Conservation (phyloP, 1,284 basidiomycete species). For the Ustilago vetiveriae region DNA sequence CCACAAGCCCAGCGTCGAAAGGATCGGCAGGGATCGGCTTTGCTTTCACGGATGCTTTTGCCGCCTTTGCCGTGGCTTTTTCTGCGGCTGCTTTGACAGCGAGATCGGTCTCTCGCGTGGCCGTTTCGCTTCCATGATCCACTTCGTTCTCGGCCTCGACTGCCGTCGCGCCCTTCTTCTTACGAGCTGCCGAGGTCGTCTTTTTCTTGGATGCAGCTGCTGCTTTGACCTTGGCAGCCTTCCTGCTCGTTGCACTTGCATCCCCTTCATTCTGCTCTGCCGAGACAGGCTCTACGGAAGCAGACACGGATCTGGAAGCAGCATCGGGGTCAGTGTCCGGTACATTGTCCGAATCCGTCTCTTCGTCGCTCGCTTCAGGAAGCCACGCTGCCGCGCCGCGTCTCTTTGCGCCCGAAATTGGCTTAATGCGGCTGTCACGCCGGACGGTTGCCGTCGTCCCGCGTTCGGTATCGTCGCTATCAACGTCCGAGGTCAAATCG, state of each 20-base stretch:
- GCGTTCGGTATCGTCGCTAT: conserved; percentile 9
- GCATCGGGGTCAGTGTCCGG: conserved; percentile 9
- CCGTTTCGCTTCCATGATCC: conserved; percentile 20
- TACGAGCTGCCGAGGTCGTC: conserved; percentile 10
- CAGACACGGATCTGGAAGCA: conserved; percentile 22
- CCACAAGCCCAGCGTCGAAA: conserved; percentile 73
- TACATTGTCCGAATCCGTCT: conserved; percentile 22
- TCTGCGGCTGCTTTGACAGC: conserved; percentile 3
- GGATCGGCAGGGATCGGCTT: conserved; percentile 70
- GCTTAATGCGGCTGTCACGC: not conserved
- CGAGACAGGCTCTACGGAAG: conserved; percentile 21
- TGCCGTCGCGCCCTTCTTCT: conserved; percentile 1
- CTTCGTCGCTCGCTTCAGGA: conserved; percentile 19
- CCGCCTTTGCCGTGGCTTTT: conserved; percentile 14
- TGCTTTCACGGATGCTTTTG: conserved; percentile 18
- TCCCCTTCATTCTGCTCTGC: conserved; percentile 8
- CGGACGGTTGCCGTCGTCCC: not conserved
- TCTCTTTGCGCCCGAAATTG: conserved; percentile 19
- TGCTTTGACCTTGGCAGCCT: conserved; percentile 17
- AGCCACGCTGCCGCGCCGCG: conserved; percentile 25
- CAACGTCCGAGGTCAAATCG: conserved; percentile 15
- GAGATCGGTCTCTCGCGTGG: conserved; percentile 11
- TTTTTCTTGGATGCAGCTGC: conserved; percentile 15
- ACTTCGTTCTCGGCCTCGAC: conserved; percentile 8
- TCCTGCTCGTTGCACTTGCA: conserved; percentile 10